Conservation (phyloP, 805 yeast genomes). For the Zygosaccharomyces pseudorouxii region DNA sequence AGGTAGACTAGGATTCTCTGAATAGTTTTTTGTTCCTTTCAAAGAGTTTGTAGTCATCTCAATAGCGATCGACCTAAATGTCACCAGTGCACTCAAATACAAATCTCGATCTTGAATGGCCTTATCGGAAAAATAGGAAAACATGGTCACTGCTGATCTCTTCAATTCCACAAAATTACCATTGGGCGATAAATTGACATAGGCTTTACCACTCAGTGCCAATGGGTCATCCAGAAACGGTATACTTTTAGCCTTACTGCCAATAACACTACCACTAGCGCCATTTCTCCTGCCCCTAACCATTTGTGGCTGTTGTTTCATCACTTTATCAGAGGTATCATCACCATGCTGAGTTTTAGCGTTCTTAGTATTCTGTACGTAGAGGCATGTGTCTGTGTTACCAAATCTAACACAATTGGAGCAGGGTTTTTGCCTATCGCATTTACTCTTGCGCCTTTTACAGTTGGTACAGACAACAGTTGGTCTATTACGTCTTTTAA, state of each 20-base stretch:
- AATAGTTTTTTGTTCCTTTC: conserved; percentile 8
- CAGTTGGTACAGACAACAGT: conserved; percentile 35
- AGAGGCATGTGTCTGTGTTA: conserved; percentile 20
- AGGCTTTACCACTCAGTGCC: background rate
- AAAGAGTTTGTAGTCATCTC: conserved; percentile 19
- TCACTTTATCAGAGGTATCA: background rate
- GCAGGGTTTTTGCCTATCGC: conserved; percentile 30
- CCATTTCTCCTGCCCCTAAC: background rate
- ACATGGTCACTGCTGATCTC: conserved; percentile 27
- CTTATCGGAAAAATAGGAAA: conserved; percentile 23
- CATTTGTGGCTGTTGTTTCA: background rate
- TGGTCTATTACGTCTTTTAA: conserved; percentile 24
- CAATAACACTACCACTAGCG: background rate
- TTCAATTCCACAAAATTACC: conserved; percentile 25
- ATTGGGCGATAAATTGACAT: conserved; percentile 25
- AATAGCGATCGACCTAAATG: conserved; percentile 25
- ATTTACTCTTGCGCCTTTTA: conserved; percentile 31
- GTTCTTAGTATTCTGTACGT: conserved; percentile 3
- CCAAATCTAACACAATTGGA: conserved; percentile 23
- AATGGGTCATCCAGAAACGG: background rate
- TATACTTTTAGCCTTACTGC: background rate
- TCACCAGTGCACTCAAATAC: conserved; percentile 20
- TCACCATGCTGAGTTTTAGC: conserved; percentile 1
- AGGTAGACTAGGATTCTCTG: conserved; percentile 21
- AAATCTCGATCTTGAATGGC: conserved; percentile 30